Conservation (phyloP, 768 basidiomycete species). For the Ephemerocybe angulata region DNA sequence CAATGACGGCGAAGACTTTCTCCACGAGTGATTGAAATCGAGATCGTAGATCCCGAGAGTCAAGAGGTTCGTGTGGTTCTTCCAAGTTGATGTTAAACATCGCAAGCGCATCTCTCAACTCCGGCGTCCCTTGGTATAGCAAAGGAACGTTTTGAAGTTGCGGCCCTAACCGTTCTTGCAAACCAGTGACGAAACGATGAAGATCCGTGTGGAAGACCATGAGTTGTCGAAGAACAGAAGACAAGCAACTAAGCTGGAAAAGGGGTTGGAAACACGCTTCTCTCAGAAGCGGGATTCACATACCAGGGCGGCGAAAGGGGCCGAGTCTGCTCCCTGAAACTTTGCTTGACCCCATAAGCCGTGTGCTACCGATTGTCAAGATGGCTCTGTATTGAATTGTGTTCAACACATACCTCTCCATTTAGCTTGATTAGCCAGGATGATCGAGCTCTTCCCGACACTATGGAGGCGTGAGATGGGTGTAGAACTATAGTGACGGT, state of each 20-base stretch:
- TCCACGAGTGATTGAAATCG: constrained; percentile 70
- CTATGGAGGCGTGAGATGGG: constrained; percentile 23
- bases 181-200: constrained; percentile 56
- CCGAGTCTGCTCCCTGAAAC: constrained; percentile 60
- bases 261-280: constrained; percentile 1
- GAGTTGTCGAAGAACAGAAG: constrained; percentile 67
- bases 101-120: constrained; percentile 59
- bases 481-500: not conserved
- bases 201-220: constrained; percentile 73
- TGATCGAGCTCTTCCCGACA: constrained; percentile 73
- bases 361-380: constrained; percentile 37
- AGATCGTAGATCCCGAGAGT: constrained; percentile 59
- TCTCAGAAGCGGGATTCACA: constrained; percentile 16
- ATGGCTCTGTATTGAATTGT: not conserved
- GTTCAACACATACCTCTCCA: constrained; percentile 51
- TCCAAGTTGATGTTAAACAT: constrained; percentile 52
- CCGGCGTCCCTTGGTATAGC: constrained; percentile 67
- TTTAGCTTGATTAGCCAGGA: constrained; percentile 66
- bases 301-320: constrained; percentile 67
- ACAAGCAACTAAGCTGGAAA: constrained; percentile 57
- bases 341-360: constrained; percentile 78
- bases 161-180: constrained; percentile 62
- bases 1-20: constrained; percentile 64
- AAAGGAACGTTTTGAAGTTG: constrained; percentile 67
- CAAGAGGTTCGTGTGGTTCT: constrained; percentile 49